Evolutionary conservation across 805 yeast species (phyloP), one percentile per base, ranked within the genome.

Genomic region (Candida vartiovaarae): DNA sequence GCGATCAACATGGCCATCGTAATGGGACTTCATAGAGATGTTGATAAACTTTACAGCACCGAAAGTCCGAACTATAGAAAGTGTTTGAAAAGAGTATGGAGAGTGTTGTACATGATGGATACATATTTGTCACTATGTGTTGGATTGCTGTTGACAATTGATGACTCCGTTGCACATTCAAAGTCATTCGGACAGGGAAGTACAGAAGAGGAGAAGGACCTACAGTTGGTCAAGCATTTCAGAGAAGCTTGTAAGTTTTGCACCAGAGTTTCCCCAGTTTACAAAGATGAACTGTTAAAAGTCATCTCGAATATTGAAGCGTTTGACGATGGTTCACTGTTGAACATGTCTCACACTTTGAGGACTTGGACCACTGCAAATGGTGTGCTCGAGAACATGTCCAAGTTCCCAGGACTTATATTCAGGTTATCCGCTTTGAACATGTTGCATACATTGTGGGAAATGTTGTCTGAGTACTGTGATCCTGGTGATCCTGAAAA

Each of bases 1-100:
- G 58, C 60, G 6, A 38, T 57, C 15, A 46, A 34, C 31, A 56
- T 57, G 58, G 60, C 59, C 2, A 33, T 55, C 4, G 20, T 46
- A 1, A 45, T 58, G 51, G 62, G 62, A 2, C 34, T 58, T 10
- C 50, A 58, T 30, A 43, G 50, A 28, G 47, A 57, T 26, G 48
- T 58, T 28, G 56, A 53, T 30, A 34, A 10, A 1, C 24, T 57
- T 5, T 56, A 51, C 36, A 1, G 35, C 1, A 36, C 32, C 24
- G 52, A 52, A 32, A 23, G 44, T 8, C 26, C 32, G 2, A 30
- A 15, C 3, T 40, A 36, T 3, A 44, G 53, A 32, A 15, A 4
- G 2, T 11, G 36, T 1, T 28, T 54, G 33, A 49, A 48, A 24
- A 25, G 36, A 2, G 51, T 52, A 11, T 58, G 62, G 62, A 33